Conservation (phyloP, 1,284 basidiomycete genomes). For the Puccinia novopanici region DNA sequence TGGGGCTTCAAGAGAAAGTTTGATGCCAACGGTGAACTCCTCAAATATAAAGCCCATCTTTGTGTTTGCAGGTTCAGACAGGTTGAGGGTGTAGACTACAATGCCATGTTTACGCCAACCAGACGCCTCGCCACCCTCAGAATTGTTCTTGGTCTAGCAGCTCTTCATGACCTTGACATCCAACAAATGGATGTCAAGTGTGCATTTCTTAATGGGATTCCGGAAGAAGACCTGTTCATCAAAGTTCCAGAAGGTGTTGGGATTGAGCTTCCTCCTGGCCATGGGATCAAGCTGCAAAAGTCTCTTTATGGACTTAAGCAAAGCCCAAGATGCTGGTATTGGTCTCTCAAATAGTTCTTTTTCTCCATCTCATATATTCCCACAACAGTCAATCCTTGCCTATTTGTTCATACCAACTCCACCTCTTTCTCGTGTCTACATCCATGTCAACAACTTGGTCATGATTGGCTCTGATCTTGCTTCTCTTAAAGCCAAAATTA, state of each 20-base stretch:
- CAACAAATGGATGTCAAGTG: slow-evolving; percentile 29
- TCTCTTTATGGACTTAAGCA: slow-evolving; percentile 24
- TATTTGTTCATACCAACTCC: slow-evolving; percentile 5
- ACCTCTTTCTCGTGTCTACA: background rate
- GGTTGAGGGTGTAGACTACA: slow-evolving; percentile 2
- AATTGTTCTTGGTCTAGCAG: background rate
- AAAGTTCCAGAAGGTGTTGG: background rate
- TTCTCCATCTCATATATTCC: background rate
- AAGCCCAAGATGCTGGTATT: slow-evolving; percentile 26
- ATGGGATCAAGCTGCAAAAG: background rate
- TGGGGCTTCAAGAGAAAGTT: slow-evolving; percentile 28
- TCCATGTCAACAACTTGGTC: slow-evolving; percentile 13
- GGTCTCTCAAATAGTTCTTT: slow-evolving; percentile 1
- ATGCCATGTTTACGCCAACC: background rate
- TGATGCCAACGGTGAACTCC: background rate
- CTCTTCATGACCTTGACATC: slow-evolving; percentile 1
- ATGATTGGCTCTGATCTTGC: background rate
- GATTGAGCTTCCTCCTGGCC: background rate
- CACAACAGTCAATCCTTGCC: background rate
- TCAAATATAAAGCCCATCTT: slow-evolving; percentile 12
- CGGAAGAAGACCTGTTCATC: slow-evolving; percentile 14
- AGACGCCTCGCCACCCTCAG: background rate
- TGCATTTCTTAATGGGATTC: background rate
- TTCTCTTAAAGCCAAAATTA: background rate
- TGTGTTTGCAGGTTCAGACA: background rate